Evolutionary conservation across 2,329 filamentous ascomycete species (phyloP), one percentile per base, ranked within the genome.

Genomic region (Aspergillus persii): DNA sequence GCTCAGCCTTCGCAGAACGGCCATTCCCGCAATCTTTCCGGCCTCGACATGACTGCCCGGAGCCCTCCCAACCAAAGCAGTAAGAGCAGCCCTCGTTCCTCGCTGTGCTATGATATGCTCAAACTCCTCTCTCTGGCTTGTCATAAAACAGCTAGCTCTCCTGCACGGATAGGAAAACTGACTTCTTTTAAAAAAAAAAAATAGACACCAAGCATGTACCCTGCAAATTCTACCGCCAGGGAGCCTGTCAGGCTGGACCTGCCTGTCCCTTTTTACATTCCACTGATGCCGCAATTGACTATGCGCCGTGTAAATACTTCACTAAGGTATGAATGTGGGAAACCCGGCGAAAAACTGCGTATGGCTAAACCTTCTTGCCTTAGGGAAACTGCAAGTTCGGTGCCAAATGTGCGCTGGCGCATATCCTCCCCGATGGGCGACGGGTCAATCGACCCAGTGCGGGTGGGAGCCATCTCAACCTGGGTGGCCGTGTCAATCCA

Each of bases 371-470:
- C 26, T 58, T 48, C 47, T 58, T 30, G 12, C 33, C 59, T 55
- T 69, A 97, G 92, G 95, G 95, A 67, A 97, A 97, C 78, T 99
- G 95, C 87, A 98, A 98, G 77, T 99, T 98, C 75, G 95, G 95
- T 63, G 90, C 92, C 64, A 98, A 98, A 79, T 99, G 95, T 82
- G 94, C 94, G 71, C 91, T 98, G 72, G 91, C 96, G 65, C 95
- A 99, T 77, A 90, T 98, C 70, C 88, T 97, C 52, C 92, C 93
- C 67, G 93, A 98, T 76, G 95, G 95, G 61, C 88, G 92, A 69
- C 87, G 94, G 73, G 91, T 98, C 73, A 97, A 97, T 77, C 79
- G 90, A 83, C 80, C 89, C 33, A 80, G 78, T 67, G 71, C 77
- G 63, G 75, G 78, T 85, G 76, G 86, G 80, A 71, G 82, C 74